Conservation (phyloP, 129 eudicot species). For the Oenanthe sinensis region DNA sequence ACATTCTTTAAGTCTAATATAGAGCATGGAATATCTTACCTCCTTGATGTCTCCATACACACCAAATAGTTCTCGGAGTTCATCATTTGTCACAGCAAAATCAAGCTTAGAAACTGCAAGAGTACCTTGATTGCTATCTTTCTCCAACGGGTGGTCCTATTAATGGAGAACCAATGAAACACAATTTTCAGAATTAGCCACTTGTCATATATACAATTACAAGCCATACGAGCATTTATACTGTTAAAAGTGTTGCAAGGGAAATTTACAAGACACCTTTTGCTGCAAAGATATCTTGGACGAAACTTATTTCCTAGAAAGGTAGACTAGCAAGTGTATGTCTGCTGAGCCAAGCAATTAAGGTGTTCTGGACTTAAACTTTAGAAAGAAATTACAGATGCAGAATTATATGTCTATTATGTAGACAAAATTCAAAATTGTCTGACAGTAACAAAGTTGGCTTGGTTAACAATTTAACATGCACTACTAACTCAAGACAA, state of each 20-base stretch:
- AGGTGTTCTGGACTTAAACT: background rate
- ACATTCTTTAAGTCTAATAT: background rate
- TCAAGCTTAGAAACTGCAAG: constrained; percentile 68
- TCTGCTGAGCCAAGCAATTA: background rate
- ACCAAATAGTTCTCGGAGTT: constrained; percentile 62
- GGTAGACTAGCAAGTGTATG: background rate
- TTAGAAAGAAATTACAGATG: background rate
- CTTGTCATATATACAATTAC: background rate
- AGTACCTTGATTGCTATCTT: constrained; percentile 71
- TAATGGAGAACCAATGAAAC: constrained; percentile 7
- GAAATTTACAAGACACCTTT: background rate
- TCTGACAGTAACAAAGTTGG: background rate
- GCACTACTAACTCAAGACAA: background rate
- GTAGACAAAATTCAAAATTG: background rate
- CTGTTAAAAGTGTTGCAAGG: background rate
- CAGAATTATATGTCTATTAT: background rate
- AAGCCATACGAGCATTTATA: background rate
- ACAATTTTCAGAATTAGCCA: background rate
- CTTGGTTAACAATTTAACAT: no score
- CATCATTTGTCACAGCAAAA: constrained; percentile 61
- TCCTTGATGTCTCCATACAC: constrained; percentile 88
- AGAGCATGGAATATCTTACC: constrained; percentile 33
- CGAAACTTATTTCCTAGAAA: background rate
- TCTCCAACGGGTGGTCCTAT: constrained; percentile 63
- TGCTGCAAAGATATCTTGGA: background rate